Base-by-base conservation (phyloP, 257 asterid species). In the Solanum etuberosum region DNA sequence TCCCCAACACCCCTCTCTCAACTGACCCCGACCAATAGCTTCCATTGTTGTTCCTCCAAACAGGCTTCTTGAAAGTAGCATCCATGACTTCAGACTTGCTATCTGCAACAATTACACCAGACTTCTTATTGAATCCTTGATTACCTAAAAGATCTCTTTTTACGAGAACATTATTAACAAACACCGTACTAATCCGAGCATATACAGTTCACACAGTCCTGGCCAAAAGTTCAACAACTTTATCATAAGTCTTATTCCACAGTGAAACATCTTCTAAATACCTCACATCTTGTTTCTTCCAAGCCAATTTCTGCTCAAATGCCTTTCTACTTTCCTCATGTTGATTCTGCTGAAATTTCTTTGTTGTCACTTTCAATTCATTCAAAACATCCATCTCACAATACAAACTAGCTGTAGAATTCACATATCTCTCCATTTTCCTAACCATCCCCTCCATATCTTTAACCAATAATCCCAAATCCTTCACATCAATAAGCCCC, bases 211-310 rank as follows among this genome's bases (percentile, higher is more conserved):
- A 95, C 2, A 93, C 92, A 0, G 95, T 95, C 90, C 98, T 93
- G 0, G 94, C 96, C 89, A 97, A 87, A 38, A 96, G 88, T 90
- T 95, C 99, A 11, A 94, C 93, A 27, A 92, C 92, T 92, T 96
- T 96, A 90, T 97, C 98, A 61, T 92, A 92, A 9, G 97, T 92
- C 88, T 90, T 96, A 88, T 95, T 96, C 99, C 99, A 96, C 5
- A 97, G 89, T 0, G 99, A 97, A 59, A 90, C 92, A 31, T 96
- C 94, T 90, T 95, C 93, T 94, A 95, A 92, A 91, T 93, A 96
- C 87, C 88, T 94, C 81, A 97, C 95, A 84, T 95, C 98, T 84
- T 97, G 94, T 86, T 89, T 93, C 92, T 96, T 98, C 99, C 98
- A 95, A 31, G 87, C 77, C 90, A 97, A 46, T 90, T 97, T 95